Base-by-base conservation (phyloP, 2,329 filamentous ascomycete species). In the Neocucurbitaria cava region DNA sequence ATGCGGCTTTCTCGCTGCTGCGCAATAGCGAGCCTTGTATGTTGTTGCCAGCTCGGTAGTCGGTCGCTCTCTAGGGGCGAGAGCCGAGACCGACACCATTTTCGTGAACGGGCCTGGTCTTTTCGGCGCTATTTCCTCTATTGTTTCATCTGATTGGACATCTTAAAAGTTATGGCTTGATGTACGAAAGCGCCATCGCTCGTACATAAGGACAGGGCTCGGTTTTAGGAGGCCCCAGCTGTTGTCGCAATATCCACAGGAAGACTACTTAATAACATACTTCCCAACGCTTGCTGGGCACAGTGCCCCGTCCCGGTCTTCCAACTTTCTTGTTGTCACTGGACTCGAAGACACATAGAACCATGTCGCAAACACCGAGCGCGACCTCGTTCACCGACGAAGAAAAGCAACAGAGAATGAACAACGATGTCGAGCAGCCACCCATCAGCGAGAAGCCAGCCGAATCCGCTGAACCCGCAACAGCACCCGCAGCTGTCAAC, bases 381-480 rank as follows among this genome's bases (percentile, higher is more conserved):
- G 49, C 56, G n/a, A 51, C 38, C 2, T 46, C 53, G 9, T 70
- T 65, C 13, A 21, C 65, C 10, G 55, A 61, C 20, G 59, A 64
- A 21, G 58, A 66, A 6, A 59, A 63, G 38, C 28, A 51, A n/a
- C 49, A 28, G 45, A 43, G 28, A 24, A 31, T 28, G 39, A 10
- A 46, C 6, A 15, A 24, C 24, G 62, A 65, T 42, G 20, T 64
- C 30, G 66, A 68, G 42, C 62, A 68, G 40, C 46, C 43, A 38
- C 39, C 52, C 5, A 33, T 54, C 9, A 49, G 56, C 7, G 56
- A 69, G 41, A 64, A 65, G 42, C 41, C 46, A 30, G 15, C 30
- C 11, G 46, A 55, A 3, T 38, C 53, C 36, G 15, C 13, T 18
- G 30, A 40, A 11, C 28, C 53, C 23, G 33, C 45, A 43, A 40